Conservation (phyloP, 139 green algal species). For the Chlamydomonas incerta region DNA sequence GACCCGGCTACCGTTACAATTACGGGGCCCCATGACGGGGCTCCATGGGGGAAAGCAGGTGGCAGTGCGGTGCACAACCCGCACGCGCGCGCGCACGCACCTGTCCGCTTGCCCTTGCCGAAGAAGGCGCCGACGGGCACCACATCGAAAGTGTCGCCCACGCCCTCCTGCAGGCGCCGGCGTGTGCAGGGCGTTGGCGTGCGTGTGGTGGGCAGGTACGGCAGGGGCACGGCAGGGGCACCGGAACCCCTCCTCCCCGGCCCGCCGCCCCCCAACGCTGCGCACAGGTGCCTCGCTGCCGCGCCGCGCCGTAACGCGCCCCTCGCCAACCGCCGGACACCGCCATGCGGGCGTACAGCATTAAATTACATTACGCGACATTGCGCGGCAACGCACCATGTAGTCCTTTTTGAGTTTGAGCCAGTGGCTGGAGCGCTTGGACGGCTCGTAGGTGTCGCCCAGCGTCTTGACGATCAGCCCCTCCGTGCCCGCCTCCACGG, state of each 20-base stretch:
- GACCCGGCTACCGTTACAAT: too few species aligned
- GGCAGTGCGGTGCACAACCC: too few species aligned
- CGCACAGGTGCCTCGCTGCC: too few species aligned
- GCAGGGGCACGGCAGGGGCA: background rate
- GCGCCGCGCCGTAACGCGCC: too few species aligned
- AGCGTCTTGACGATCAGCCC: slow-evolving; percentile 97
- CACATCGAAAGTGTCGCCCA: slow-evolving; percentile 96
- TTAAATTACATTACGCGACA: too few species aligned
- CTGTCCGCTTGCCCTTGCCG: slow-evolving; percentile 89
- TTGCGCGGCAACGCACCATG: slow-evolving; percentile 56
- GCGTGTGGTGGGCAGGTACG: background rate
- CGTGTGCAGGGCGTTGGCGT: background rate
- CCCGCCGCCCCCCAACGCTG: too few species aligned
- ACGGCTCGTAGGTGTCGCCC: slow-evolving; percentile 95
- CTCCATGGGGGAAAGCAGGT: too few species aligned
- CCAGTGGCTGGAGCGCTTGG: slow-evolving; percentile 89
- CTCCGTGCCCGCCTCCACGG: slow-evolving; percentile 90
- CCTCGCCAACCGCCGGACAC: too few species aligned
- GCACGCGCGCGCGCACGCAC: slow-evolving; percentile 37
- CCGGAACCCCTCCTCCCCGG: background rate
- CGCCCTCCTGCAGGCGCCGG: slow-evolving; percentile 61
- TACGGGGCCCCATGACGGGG: too few species aligned
- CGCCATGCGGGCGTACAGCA: too few species aligned
- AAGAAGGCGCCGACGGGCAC: slow-evolving; percentile 92
- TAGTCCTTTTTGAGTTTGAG: slow-evolving; percentile 99